A percentile compares a stretch with the other conserved stretches of the same genome.
Evolutionary conservation across 1,139 yeast species (phyloP).

Genomic region (Lodderomyces parapsilosis): DNA sequence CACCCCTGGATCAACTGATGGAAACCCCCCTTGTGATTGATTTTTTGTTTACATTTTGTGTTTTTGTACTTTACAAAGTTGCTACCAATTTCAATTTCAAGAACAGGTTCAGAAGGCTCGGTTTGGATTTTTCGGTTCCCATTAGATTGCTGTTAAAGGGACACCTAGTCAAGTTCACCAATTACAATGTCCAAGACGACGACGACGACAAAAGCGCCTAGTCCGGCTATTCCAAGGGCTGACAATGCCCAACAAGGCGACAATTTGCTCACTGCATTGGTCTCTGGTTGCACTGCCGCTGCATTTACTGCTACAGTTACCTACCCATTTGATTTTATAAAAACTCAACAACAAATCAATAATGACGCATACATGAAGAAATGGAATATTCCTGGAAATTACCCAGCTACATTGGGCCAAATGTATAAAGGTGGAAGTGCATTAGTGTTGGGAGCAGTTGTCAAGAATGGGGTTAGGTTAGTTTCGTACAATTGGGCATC

Average conservation of each 20-base stretch:
- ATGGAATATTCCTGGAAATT: conserved; percentile 38
- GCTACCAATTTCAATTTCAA: not conserved
- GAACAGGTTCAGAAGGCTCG: not conserved
- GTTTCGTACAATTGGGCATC: conserved; percentile 75
- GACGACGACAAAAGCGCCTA: not conserved
- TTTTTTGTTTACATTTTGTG: not conserved
- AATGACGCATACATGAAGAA: conserved; percentile 34
- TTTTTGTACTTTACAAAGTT: not conserved
- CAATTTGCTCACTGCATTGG: conserved; percentile 56
- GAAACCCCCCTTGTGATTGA: not conserved
- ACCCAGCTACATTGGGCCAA: conserved; percentile 39
- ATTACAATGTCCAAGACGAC: conserved; percentile 6
- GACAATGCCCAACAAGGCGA: conserved; percentile 19
- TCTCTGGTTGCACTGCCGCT: conserved; percentile 77
- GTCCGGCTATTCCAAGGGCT: not conserved
- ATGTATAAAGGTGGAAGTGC: conserved; percentile 79
- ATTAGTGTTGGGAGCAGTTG: conserved; percentile 68
- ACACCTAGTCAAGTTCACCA: no score
- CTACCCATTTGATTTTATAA: conserved; percentile 82
- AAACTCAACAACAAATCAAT: conserved; percentile 69
- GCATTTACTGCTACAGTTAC: conserved; percentile 68
- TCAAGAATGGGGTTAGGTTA: conserved; percentile 73
- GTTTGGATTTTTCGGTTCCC: not conserved
- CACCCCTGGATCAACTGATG: no score
- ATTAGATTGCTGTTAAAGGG: not conserved